Evolutionary conservation across 495 filamentous ascomycete genomes (phyloP).

Genomic region (Chaetomidium leptoderma): DNA sequence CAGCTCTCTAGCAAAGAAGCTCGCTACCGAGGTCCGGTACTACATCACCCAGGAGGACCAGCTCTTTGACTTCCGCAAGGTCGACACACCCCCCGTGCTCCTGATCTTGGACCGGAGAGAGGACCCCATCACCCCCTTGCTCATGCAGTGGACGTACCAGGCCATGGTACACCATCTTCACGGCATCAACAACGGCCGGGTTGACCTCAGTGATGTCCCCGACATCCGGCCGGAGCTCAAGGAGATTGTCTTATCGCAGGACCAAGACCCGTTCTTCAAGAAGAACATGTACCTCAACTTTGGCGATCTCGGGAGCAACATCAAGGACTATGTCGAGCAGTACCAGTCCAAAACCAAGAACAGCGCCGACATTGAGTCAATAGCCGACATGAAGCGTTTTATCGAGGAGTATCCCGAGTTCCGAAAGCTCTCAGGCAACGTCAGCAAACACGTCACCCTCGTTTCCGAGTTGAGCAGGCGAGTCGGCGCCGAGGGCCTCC

Average conservation of each 20-base stretch:
- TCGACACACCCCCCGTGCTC: constrained; percentile 90
- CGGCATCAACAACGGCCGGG: constrained; percentile 87
- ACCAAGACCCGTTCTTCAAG: constrained; percentile 98
- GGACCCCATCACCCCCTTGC: constrained; percentile 90
- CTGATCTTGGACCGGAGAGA: constrained; percentile 88
- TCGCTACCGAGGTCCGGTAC: constrained; percentile 88
- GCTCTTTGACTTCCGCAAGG: constrained; percentile 92
- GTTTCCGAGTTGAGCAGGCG: constrained; percentile 87
- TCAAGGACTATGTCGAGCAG: constrained; percentile 97
- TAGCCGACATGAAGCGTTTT: constrained; percentile 97
- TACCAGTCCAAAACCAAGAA: constrained; percentile 93
- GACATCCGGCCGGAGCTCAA: constrained; percentile 87
- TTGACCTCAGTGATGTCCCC: constrained; percentile 80
- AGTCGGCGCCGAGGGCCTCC: constrained; percentile 74
- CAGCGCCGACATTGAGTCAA: constrained; percentile 91
- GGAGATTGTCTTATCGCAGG: constrained; percentile 93
- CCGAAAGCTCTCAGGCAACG: constrained; percentile 91
- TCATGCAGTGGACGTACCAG: constrained; percentile 98
- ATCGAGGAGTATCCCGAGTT: constrained; percentile 99
- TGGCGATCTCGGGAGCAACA: constrained; percentile 92
- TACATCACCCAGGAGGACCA: constrained; percentile 93
- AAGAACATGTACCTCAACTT: constrained; percentile 99
- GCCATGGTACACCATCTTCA: constrained; percentile 97
- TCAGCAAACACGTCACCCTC: constrained; percentile 95
- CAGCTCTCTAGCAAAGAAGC: constrained; percentile 83